Base-by-base conservation (phyloP, 2,329 filamentous ascomycete species). In the Botrytis medusae region DNA sequence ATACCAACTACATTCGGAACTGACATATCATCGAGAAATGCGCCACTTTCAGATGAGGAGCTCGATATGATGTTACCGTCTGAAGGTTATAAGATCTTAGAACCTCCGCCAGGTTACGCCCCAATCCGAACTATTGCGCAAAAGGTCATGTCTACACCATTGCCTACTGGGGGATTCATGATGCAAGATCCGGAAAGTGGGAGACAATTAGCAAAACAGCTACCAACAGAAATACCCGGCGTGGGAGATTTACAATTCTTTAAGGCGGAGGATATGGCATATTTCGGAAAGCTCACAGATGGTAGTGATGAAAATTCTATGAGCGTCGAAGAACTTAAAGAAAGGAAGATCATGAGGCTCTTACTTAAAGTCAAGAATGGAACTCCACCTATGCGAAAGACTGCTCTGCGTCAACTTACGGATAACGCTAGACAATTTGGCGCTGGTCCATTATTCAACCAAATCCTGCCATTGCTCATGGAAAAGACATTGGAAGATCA, bases 301-400 rank as follows among this genome's bases (percentile, higher is more conserved):
- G 94, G 93, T 54, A 92, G 92, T 40, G 94, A 98, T 78, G 96
- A 99, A 84, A 97, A 95, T 78, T 88, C 90, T 34, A 89, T 99
- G 84, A 95, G 91, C 32, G 94, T 99, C 16, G 96, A 99, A 67
- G 95, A 99, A 80, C 85, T 99, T 70, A 98, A 99, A 83, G 95
- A 99, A 84, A 89, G 96, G 75, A 99, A 99, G 84, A 99, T 99
- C 81, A 98, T 99, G 96, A 89, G 96, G 77, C 85, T 99, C 72
- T 86, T 99, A 63, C 87, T 99, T 73, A 99, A 99, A 84, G 95
- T 99, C 86, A 99, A 99, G 88, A 99, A 99, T 82, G 96, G 96
- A 80, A 98, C 96, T 59, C 96, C 96, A 40, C 95, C 96, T 0
- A 98, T 98, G 96, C 89, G 96, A 84, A 99, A 99, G 87, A 99